A percentile compares a stretch with the other conserved stretches of the same genome.
Conservation (phyloP, 257 asterid genomes). For the Scutellaria galericulata region DNA sequence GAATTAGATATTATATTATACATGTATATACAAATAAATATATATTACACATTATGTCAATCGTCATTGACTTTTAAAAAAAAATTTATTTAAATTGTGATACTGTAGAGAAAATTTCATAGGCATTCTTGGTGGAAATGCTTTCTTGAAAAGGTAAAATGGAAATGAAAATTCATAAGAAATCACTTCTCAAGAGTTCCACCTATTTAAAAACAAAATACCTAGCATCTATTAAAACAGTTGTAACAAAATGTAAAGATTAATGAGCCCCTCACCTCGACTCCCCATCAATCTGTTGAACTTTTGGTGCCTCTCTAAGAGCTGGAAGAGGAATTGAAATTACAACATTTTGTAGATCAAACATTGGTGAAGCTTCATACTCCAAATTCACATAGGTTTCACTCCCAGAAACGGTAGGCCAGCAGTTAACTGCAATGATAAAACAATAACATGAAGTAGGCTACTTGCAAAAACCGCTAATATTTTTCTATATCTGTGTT, state of each 20-base stretch:
- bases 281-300: constrained; percentile 89
- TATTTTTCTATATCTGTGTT: constrained; percentile 1
- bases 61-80: too few species aligned
- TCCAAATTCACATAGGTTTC: constrained; percentile 90
- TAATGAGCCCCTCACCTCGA: constrained; percentile 63
- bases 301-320: constrained; percentile 83
- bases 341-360: constrained; percentile 86
- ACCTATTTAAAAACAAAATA: not conserved
- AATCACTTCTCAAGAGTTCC: not conserved
- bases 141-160: not conserved
- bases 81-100: too few species aligned
- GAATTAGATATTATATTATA: too few species aligned
- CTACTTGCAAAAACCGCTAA: constrained; percentile 13
- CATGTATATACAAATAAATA: too few species aligned
- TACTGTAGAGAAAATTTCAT: too few species aligned
- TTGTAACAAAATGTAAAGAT: not conserved
- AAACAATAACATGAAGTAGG: constrained; percentile 18
- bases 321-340: constrained; percentile 96
- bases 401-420: constrained; percentile 94
- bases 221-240: not conserved
- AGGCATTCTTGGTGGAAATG: too few species aligned
- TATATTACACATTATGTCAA: too few species aligned
- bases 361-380: constrained; percentile 74
- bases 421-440: constrained; percentile 72
- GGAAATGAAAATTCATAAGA: not conserved